Conservation (phyloP, 345 rosid genomes). For the Acer yangbiense region DNA sequence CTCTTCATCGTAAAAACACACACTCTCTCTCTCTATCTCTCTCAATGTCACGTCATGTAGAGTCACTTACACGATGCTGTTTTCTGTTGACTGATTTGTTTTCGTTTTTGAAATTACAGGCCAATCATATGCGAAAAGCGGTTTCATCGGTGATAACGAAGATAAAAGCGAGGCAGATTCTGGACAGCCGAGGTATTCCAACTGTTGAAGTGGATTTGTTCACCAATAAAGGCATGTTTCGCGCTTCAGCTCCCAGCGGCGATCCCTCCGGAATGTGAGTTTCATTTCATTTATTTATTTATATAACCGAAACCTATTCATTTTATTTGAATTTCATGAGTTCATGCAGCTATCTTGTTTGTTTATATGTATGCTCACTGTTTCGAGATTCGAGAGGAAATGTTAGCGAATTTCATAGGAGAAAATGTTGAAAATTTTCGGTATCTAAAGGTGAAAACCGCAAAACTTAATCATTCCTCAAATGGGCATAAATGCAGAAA, state of each 20-base stretch:
- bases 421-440: neutral
- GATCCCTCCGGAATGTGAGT: constrained; percentile 82
- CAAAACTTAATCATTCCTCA: neutral
- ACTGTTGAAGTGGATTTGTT: constrained; percentile 90
- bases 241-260: constrained; percentile 86
- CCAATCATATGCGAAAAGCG: constrained; percentile 92
- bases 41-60: neutral
- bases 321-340: neutral
- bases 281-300: neutral
- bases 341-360: neutral
- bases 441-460: too few relatives aligned
- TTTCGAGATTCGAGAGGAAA: neutral
- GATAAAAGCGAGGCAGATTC: constrained; percentile 84
- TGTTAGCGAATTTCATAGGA: neutral
- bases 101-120: constrained; percentile 40
- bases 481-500: neutral
- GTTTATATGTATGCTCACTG: neutral
- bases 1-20: constrained; percentile 71
- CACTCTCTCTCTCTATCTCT: constrained; percentile 17
- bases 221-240: constrained; percentile 88
- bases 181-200: constrained; percentile 94
- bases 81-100: neutral
- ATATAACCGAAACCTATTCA: neutral
- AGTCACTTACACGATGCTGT: too few relatives aligned
- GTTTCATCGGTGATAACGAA: constrained; percentile 85